Base-by-base conservation (phyloP, 768 basidiomycete species). In the Ramaria rubella region DNA sequence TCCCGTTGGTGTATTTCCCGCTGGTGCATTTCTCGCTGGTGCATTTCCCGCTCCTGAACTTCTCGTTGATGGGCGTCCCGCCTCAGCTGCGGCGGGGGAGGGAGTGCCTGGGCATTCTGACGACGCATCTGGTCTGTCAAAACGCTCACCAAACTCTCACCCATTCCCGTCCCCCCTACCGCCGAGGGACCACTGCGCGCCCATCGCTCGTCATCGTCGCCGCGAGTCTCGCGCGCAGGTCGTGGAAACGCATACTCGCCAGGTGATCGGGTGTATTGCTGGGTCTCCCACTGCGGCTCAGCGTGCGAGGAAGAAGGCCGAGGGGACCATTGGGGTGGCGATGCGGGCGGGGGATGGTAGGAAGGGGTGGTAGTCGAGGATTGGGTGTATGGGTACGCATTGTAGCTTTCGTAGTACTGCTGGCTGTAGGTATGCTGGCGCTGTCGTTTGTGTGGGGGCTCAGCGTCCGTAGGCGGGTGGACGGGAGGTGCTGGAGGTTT, bases 391-490 rank as follows among this genome's bases (percentile, higher is more conserved):
- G 49, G 49, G 19, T 51, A 51, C 12, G 49, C 49, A 6, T 36
- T 31, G 19, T 51, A 51, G 49, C 49, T 51, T 17, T 51, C 49
- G 7, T 33, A 33, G 49, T 51, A 51, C 29, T 51, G 49, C 33
- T 51, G 49, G 15, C 9, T 33, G 33, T 51, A 51, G 21, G 29
- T 17, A 14, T 51, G 29, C 3, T 51, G 49, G 6, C 49, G 21
- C 96, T 85, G 90, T 97, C 98, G 68, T 81, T 86, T 59, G 84
- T 85, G 66, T 94, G 80, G 21, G 94, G 86, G 63, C 84, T 87
- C 58, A 97, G 77, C 0, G 89, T 94, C 65, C 96, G 94, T 27
- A 98, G 73, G 4, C 21, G 46, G n/a, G n/a, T n/a, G n/a, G n/a
- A n/a, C n/a, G n/a, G n/a, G 21, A 5, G 46, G 9, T 45, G 46